Evolutionary conservation across 1,284 basidiomycete genomes (phyloP), one percentile per base, ranked within the genome.

Genomic region (Moesziomyces aphidis): DNA sequence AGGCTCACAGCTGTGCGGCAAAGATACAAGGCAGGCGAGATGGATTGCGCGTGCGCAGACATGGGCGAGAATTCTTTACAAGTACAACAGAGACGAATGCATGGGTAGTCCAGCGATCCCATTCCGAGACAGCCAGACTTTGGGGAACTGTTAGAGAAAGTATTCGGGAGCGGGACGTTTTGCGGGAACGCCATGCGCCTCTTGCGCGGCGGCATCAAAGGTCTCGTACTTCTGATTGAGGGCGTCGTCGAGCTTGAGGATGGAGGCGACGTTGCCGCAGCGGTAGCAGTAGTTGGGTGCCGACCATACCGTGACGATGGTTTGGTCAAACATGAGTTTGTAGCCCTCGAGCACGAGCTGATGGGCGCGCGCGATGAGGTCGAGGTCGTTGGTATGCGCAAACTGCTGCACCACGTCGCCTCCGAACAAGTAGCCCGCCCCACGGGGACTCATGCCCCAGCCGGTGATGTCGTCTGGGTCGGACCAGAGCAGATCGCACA

Each of bases 401-500:
- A 99, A 99, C 22, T 88, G 86, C 84, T 93, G 92, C 6, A 94
- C 94, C 59, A 96, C 93, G 85, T 98, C 94, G 21, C 90, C 91
- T 47, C 96, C 96, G 81, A 99, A 99, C 44, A 98, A 88, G 86
- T 91, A 99, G 0, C 96, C 96, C 11, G 96, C 95, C 42, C 96
- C 95, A 75, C 95, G 89, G 5, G 96, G 95, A n/a, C 94, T 97
- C 74, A 99, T 88, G 42, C 95, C 95, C 96, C 96, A 83, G 1
- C 82, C 82, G 3, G 67, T 57, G 21, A 83, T 81, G 23, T 83
- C 80, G 84, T 99, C 96, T 42, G 96, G 97, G 88, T 99, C 96
- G 60, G 95, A 97, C 96, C 96, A 99, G 22, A 99, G 88, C 7
- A 99, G 87, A 86, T 99, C 97, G 83, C 96, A 99, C 95, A 99